Base-by-base conservation (phyloP, 106 monocot species). In the Platanthera zijinensis region DNA sequence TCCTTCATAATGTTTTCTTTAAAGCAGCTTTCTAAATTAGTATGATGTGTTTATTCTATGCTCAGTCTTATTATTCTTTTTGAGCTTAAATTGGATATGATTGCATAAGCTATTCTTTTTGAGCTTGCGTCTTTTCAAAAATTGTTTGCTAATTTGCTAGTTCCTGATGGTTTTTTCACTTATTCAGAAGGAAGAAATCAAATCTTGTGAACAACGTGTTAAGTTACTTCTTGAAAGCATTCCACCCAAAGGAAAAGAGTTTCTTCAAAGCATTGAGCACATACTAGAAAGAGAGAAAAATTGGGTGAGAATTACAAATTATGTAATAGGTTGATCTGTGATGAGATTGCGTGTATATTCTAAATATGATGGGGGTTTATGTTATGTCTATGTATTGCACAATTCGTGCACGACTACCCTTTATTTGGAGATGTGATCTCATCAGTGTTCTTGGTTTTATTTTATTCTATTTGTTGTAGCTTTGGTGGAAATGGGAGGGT, bases 401-500 rank as follows among this genome's bases (percentile, higher is more conserved):
- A 48, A 68, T 68, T 7, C 32, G 10, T 39, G 68, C 68, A 28
- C 17, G 61, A 2, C 3, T 39, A 10, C 28, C 11, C 64, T 64
- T 28, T 7, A 46, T 28, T 69, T 46, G 15, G 13, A 69, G 48
- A 46, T 25, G 10, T 61, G 50, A 69, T 57, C 11, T 10, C 5
- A 2, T 71, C 45, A 13, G 11, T 71, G 57, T 17, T 53, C 53
- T 28, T 71, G 18, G 12, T 62, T 51, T n/a, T 11, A 17, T 50
- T 45, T 52, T 19, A 17, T 50, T 45, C 52, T 19, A 13, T 56
- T 52, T 32, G 19, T 70, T 63, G 32, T 77, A 96, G 96, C 87
- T 97, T 73, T 94, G 94, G 94, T 99, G 99, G 99, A 99, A 99
- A 83, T 92, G 88, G 84, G 99, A 99, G 85, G 94, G 94, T 61